phyloP scores from a whole-genome alignment of 768 basidiomycete species.

The Coprinopsis strossmayeri region DNA sequence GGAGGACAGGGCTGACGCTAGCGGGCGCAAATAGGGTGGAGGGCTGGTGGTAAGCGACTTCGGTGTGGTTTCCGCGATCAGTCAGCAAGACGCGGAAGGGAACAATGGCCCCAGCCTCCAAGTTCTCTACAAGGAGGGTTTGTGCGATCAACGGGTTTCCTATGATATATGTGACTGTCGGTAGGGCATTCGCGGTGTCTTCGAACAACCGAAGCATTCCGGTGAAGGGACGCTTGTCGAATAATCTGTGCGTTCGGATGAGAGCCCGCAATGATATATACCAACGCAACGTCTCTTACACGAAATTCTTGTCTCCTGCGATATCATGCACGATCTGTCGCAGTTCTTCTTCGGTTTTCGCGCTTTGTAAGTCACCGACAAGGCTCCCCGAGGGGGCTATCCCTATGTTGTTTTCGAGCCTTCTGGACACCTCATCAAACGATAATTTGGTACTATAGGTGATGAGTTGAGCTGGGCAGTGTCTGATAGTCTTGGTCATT shows the following conservation, averaged over 20 bases:
- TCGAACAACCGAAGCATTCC: constrained; percentile 29
- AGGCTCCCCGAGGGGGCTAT: no score
- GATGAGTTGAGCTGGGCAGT: no score
- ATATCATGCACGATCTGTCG: constrained; percentile 12
- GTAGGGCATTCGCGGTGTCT: constrained; percentile 19
- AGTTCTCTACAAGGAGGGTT: constrained; percentile 33
- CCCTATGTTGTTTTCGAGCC: no score
- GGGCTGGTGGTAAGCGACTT: neutral
- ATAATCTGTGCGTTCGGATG: constrained; percentile 26
- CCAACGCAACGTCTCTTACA: constrained; percentile 29
- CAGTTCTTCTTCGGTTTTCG: constrained; percentile 30
- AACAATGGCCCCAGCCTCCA: constrained; percentile 33
- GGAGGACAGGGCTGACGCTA: neutral
- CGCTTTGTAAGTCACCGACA: no score
- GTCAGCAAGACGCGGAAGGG: constrained; percentile 38
- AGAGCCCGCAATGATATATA: neutral
- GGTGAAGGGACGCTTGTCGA: constrained; percentile 30
- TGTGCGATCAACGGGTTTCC: constrained; percentile 49
- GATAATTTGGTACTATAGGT: no score
- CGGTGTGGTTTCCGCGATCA: neutral
- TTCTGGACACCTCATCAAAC: no score
- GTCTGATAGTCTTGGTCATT: no score
- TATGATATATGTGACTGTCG: constrained; percentile 35
- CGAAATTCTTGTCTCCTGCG: constrained; percentile 31
- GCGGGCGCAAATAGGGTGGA: constrained; percentile 1